Evolutionary conservation across 176 grass and related monocot species (phyloP).

Genomic region (Areca catechu): DNA sequence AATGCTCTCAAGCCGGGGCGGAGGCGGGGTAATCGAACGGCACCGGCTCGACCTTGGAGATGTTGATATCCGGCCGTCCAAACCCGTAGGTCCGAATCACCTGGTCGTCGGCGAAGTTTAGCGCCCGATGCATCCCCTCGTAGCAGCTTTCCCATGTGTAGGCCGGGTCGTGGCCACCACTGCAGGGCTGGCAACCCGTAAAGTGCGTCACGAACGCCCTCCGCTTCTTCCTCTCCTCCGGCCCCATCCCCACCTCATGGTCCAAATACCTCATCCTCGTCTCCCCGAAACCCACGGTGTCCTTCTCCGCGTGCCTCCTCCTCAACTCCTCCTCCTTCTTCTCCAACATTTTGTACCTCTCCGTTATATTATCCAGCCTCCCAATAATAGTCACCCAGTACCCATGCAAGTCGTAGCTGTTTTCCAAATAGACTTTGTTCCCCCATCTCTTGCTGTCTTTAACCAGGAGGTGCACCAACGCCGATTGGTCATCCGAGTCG

Average conservation of each 20-base stretch:
- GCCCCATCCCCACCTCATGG: constrained; percentile 12
- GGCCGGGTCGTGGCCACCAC: constrained; percentile 51
- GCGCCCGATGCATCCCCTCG: constrained; percentile 61
- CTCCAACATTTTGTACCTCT: constrained; percentile 48
- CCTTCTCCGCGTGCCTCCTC: constrained; percentile 45
- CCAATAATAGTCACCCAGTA: constrained; percentile 82
- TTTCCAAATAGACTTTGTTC: constrained; percentile 65
- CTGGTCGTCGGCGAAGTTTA: constrained; percentile 83
- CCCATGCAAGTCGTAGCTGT: constrained; percentile 61
- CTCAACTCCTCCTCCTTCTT: constrained; percentile 21
- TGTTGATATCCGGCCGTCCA: constrained; percentile 22
- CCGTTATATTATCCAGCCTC: constrained; percentile 47
- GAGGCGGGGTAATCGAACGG: constrained; percentile 24
- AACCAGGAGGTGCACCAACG: constrained; percentile 56
- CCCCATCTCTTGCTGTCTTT: constrained; percentile 36
- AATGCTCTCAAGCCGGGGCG: too few relatives aligned
- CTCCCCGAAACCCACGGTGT: constrained; percentile 21
- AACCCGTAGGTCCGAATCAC: constrained; percentile 69
- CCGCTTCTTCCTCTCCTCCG: constrained; percentile 28
- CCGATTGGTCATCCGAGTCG: constrained; percentile 81
- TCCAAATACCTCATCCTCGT: constrained; percentile 9
- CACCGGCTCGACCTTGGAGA: constrained; percentile 35
- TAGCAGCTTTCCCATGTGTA: constrained; percentile 52
- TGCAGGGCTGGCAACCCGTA: constrained; percentile 89
- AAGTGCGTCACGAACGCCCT: constrained; percentile 85